Conservation (phyloP, 345 rosid genomes). For the Rhodomyrtus tomentosa region DNA sequence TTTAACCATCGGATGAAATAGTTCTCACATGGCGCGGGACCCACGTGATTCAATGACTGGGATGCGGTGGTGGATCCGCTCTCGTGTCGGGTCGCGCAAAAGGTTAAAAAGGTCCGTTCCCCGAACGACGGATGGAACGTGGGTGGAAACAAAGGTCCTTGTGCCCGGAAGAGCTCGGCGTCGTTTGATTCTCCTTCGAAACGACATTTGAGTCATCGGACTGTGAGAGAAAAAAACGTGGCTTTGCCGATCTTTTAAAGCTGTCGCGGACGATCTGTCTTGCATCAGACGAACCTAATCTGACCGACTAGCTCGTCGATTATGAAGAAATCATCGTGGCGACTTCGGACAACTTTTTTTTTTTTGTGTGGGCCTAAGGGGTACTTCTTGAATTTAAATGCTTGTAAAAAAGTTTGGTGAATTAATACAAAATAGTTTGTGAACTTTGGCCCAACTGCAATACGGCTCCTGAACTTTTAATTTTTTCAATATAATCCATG, state of each 20-base stretch:
- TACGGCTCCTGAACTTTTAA: no score
- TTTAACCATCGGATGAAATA: not conserved
- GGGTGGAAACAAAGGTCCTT: not conserved
- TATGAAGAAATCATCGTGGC: not conserved
- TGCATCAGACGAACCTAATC: not conserved
- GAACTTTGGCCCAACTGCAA: no score
- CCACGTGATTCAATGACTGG: not conserved
- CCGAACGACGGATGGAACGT: not conserved
- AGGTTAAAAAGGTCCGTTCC: not conserved
- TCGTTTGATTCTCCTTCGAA: not conserved
- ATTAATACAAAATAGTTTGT: no score
- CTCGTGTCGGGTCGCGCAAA: not conserved
- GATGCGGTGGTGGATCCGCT: not conserved
- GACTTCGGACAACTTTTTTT: no score
- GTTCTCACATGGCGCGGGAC: not conserved
- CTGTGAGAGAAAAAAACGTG: no score
- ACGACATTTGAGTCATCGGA: fast-evolving
- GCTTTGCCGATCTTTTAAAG: not conserved
- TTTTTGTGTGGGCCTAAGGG: no score
- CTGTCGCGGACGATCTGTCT: fast-evolving
- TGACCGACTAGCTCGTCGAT: fast-evolving
- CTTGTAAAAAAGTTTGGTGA: not conserved
- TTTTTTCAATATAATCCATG: no score
- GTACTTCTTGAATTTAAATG: not conserved
- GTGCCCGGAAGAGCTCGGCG: not conserved